Base-by-base conservation (phyloP, 2,329 filamentous ascomycete genomes). In the Myriosclerotinia scirpicola region DNA sequence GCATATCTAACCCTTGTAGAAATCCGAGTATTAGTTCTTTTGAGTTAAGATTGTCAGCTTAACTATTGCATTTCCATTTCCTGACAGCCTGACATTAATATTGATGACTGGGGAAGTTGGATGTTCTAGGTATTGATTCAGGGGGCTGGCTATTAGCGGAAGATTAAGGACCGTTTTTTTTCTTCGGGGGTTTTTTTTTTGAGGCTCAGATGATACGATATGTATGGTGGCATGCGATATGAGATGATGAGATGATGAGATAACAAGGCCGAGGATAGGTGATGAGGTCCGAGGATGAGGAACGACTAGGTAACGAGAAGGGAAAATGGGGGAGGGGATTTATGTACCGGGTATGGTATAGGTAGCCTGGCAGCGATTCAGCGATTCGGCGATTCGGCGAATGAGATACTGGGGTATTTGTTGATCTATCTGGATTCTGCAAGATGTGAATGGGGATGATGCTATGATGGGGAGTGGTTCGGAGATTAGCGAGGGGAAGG, bases 261-360 rank as follows among this genome's bases (percentile, higher is more conserved):
- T 15, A 46, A 46, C 42, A 46, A 46, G 2, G 17, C 42, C 30
- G 30, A 34, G 5, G 30, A 34, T 34, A 34, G 20, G 17, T 20
- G 5, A 26, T 26, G 26, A 26, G 26, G 26, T 3, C 26, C 26
- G 26, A 26, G 26, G 26, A 26, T 26, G 3, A 26, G 26, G 26
- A 26, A 26, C 26, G 26, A 26, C 26, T 26, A n/a, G n/a, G n/a
- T n/a, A 26, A 22, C 20, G n/a, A 12, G 46, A 50, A 12, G 46
- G 46, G 46, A 50, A 50, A 50, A 22, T 50, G 46, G 20, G 46
- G 20, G 36, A 56, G 54, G 26, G 26, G 54, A 56, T 56, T 36
- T 5, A 20, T 56, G 54, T n/a, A 12, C 22, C 20, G n/a, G 54
- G 34, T 12, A 40, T 40, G 36, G 22, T 55, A 55, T 55, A 26